These are phyloP conservation scores for Castanea crenata DNA, from an alignment of 306 rosid genomes.

Conservation along the genomic window DNA sequence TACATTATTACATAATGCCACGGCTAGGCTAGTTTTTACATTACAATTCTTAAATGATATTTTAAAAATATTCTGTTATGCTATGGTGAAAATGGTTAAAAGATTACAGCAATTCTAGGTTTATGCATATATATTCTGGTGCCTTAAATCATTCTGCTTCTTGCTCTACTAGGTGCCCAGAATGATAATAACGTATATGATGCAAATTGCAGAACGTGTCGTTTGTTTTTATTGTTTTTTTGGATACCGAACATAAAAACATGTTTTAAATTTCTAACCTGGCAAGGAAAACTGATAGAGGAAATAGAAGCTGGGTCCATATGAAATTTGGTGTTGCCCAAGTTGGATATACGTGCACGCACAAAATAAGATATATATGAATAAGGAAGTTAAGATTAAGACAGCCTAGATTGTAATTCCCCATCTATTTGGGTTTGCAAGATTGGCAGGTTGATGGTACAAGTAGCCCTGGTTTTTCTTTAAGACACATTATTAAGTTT, in stretches of 20 bases:
- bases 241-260: not conserved
- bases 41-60: too few relatives aligned
- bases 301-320: not conserved
- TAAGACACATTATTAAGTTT: not conserved
- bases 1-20: too few relatives aligned
- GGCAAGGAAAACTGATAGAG: not conserved
- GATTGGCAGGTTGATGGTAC: not conserved
- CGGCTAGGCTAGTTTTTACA: too few relatives aligned
- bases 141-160: not conserved
- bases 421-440: not conserved
- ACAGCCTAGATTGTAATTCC: not conserved
- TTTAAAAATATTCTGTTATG: too few relatives aligned
- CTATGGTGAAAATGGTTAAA: too few relatives aligned
- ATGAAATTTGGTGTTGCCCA: not conserved
- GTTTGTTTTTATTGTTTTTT: not conserved
- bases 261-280: not conserved
- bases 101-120: too few relatives aligned
- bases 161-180: not conserved
- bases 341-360: conserved; percentile 5
- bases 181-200: not conserved
- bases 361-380: not conserved
- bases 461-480: not conserved
- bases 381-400: not conserved
- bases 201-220: not conserved
- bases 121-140: too few relatives aligned